Conservation (phyloP, 2,329 filamentous ascomycete genomes). For the Diaporthe vexans region DNA sequence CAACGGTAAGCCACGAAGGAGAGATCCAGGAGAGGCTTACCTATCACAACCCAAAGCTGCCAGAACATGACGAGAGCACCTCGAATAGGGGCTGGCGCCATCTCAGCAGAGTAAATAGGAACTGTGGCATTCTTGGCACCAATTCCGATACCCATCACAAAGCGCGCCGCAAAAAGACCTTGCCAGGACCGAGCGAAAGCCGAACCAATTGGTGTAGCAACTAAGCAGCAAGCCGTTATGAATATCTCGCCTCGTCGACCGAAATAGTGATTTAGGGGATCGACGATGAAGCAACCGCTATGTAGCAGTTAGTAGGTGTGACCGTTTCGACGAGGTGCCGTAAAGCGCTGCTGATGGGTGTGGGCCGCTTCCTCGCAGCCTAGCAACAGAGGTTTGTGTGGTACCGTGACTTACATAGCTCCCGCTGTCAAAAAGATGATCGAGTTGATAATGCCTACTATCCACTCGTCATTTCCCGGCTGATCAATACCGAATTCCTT, state of each 20-base stretch:
- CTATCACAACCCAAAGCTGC: slow-evolving; percentile 40
- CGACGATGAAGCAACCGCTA: slow-evolving; percentile 61
- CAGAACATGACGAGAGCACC: slow-evolving; percentile 42
- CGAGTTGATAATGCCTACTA: slow-evolving; percentile 78
- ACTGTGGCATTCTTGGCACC: slow-evolving; percentile 41
- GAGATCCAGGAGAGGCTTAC: not conserved
- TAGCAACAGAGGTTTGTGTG: too few relatives aligned
- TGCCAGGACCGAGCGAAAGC: slow-evolving; percentile 80
- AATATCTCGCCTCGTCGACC: slow-evolving; percentile 76
- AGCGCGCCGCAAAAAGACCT: slow-evolving; percentile 78
- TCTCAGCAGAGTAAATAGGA: slow-evolving; percentile 41
- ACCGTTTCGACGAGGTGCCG: too few relatives aligned
- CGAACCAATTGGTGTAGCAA: slow-evolving; percentile 78
- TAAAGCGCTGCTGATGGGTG: too few relatives aligned
- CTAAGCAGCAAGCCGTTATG: slow-evolving; percentile 79
- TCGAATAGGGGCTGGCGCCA: slow-evolving; percentile 38
- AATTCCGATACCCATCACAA: slow-evolving; percentile 52
- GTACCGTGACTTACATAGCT: slow-evolving; percentile 67
- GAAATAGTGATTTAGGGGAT: slow-evolving; percentile 62
- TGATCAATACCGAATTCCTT: slow-evolving; percentile 62
- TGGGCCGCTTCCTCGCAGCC: too few relatives aligned
- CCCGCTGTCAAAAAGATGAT: slow-evolving; percentile 66
- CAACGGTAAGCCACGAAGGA: too few relatives aligned
- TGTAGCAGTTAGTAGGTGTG: slow-evolving; percentile 43
- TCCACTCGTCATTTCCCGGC: slow-evolving; percentile 49